phyloP scores from a whole-genome alignment of 2,329 filamentous ascomycete genomes.

The Lasiodiplodia sp. region DNA sequence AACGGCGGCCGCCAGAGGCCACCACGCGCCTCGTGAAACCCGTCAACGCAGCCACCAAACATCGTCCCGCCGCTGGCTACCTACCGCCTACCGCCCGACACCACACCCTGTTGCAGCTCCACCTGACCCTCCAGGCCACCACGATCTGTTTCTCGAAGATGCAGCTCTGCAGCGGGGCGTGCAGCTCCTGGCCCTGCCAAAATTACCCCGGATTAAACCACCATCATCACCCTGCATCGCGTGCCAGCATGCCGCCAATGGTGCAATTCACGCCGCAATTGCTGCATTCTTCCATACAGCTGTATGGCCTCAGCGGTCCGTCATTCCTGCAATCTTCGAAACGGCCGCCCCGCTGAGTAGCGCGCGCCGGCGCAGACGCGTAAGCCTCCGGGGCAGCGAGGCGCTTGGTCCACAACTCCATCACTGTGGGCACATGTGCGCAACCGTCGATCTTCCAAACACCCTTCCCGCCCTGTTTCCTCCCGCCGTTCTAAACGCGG shows the following conservation, averaged over 20 bases:
- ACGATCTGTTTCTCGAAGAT: background rate
- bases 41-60: conserved; percentile 1
- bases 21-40: conserved; percentile 16
- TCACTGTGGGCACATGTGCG: conserved; percentile 15
- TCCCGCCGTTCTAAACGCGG: background rate
- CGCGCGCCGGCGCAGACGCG: conserved; percentile 20
- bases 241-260: background rate
- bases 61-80: background rate
- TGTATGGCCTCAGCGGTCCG: conserved; percentile 14
- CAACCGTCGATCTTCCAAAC: conserved; percentile 24
- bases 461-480: conserved; percentile 15
- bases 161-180: conserved; percentile 3
- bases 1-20: background rate
- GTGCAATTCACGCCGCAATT: conserved; percentile 16
- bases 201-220: conserved; percentile 13
- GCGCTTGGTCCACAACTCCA: conserved; percentile 20
- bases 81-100: background rate
- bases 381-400: conserved; percentile 18
- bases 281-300: background rate
- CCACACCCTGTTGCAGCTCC: background rate
- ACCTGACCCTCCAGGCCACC: conserved; percentile 1
- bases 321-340: conserved; percentile 25
- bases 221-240: background rate
- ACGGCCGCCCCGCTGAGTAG: conserved; percentile 11
- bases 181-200: conserved; percentile 8